These are phyloP conservation scores for Salix exigua DNA, from an alignment of 345 rosid species.

Conservation along the genomic window DNA sequence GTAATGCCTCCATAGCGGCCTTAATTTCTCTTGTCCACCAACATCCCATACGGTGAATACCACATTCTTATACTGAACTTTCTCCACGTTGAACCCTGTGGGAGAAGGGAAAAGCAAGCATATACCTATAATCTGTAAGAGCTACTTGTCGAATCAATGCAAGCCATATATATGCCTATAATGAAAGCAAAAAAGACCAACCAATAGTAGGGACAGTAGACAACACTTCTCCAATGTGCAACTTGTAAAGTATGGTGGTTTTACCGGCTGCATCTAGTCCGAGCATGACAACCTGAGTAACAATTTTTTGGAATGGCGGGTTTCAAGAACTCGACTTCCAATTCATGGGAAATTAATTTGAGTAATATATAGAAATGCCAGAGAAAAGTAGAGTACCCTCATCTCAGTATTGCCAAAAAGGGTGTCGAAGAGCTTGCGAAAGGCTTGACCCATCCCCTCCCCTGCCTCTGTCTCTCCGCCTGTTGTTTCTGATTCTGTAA, in stretches of 20 bases:
- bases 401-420: slow-evolving; percentile 90
- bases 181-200: slow-evolving; percentile 17
- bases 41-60: slow-evolving; percentile 98
- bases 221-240: slow-evolving; percentile 93
- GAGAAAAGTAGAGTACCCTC: slow-evolving; percentile 52
- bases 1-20: slow-evolving; percentile 99
- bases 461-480: background rate
- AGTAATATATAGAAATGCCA: too few relatives aligned
- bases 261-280: slow-evolving; percentile 98
- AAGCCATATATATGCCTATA: background rate
- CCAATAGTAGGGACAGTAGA: slow-evolving; percentile 98
- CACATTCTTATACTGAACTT: slow-evolving; percentile 98
- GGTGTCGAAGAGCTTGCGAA: slow-evolving; percentile 80
- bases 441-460: slow-evolving; percentile 69
- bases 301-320: background rate
- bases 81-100: slow-evolving; percentile 98
- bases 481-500: too few relatives aligned
- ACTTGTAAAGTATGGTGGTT: slow-evolving; percentile 92
- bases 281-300: slow-evolving; percentile 85
- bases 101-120: slow-evolving; percentile 11
- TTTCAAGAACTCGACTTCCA: background rate
- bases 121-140: background rate
- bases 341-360: background rate
- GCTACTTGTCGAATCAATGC: background rate
- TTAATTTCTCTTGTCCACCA: slow-evolving; percentile 95